Evolutionary conservation across 805 yeast species (phyloP), one percentile per base, ranked within the genome.

Genomic region (Starmerella vaccinii): DNA sequence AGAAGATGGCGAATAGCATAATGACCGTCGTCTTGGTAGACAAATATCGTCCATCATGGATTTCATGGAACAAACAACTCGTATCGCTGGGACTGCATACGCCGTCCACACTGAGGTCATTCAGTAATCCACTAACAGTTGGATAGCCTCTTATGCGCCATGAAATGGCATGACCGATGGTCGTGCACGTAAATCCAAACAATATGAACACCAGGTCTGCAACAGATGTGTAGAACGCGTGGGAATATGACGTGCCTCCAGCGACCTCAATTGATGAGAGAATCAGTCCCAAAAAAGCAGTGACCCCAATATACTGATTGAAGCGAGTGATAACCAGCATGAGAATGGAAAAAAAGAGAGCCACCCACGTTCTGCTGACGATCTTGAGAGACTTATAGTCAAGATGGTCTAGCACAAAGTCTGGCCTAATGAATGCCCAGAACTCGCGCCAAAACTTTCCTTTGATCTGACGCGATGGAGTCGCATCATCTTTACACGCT

Each of bases 341-440:
- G 8, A 62, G 9, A 16, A 52, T 19, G 0, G 55, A 47, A 9
- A 57, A 46, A 52, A 59, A 58, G 4, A 58, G 35, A 5, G 27
- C 53, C 2, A 57, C 26, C 61, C 64, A 63, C 0, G 63, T 54
- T 5, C 65, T 52, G 16, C 52, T 44, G 2, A 56, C 59, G 4
- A 55, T 30, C 15, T 50, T 50, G 23, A 57, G 37, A 1, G 64
- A 61, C 24, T 40, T 32, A 38, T 23, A 47, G 46, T 63, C 61
- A 1, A 58, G 47, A 44, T 61, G 64, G 27, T 55, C 55, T 10
- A 63, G 47, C 4, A 62, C 3, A 30, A 42, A 51, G 49, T 38
- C 56, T 18, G 53, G 63, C 44, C 49, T 30, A 1, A 47, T 7
- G 2, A 19, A 30, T 7, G 26, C 38, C 48, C 37, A 26, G 12